Percentiles rank a stretch among this genome's conserved stretches.
Evolutionary conservation across 305 asterid species (phyloP).

Genomic region (Coffea humblotiana): DNA sequence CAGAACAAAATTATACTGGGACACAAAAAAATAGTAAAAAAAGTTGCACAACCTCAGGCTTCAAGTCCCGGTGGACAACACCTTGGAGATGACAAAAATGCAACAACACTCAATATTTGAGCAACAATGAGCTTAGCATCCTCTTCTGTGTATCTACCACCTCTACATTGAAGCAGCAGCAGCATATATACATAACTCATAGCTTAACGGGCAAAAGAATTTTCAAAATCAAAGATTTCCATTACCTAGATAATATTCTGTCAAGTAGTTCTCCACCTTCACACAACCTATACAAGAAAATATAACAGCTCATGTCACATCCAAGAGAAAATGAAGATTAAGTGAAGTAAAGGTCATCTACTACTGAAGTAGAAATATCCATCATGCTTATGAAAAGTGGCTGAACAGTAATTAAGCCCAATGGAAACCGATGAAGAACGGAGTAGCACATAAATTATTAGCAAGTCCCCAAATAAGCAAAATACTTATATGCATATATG

Average conservation of each 20-base stretch:
- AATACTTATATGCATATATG: background rate
- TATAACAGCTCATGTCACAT: constrained; percentile 8
- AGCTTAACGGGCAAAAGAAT: background rate
- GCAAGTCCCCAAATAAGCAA: background rate
- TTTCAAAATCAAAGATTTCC: constrained; percentile 7
- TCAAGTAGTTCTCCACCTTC: constrained; percentile 98
- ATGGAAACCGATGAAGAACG: background rate
- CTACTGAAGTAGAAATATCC: background rate
- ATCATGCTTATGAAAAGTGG: background rate
- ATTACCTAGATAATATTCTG: constrained; percentile 79
- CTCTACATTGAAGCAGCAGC: constrained; percentile 52
- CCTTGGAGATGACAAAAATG: constrained; percentile 96
- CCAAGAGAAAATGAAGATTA: background rate
- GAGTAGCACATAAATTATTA: background rate
- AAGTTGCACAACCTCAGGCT: constrained; percentile 70
- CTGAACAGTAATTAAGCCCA: background rate
- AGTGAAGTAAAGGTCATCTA: background rate
- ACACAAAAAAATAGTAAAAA: constrained; percentile 9
- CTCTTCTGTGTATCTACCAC: constrained; percentile 85
- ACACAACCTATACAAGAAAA: constrained; percentile 63
- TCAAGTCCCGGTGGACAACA: constrained; percentile 94
- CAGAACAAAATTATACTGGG: constrained; percentile 2
- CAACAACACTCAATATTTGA: constrained; percentile 84
- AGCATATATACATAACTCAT: constrained; percentile 1
- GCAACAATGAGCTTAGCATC: constrained; percentile 85